These are phyloP conservation scores for Candida coleopterorum DNA, from an alignment of 805 yeast genomes.

Conservation along the genomic window DNA sequence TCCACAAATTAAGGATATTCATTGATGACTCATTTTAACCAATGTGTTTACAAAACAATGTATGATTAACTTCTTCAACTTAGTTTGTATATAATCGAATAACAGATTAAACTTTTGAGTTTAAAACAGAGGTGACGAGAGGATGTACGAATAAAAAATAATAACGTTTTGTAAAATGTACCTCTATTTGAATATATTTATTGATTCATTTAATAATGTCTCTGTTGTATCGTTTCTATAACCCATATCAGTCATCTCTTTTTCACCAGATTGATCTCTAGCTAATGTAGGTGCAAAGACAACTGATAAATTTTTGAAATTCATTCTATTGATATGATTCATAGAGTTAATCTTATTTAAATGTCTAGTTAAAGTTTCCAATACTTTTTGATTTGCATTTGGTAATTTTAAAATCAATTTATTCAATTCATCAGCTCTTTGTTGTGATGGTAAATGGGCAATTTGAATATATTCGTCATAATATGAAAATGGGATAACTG, in stretches of 20 bases:
- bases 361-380: slow-evolving; percentile 59
- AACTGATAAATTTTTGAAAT: slow-evolving; percentile 72
- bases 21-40: slow-evolving; percentile 7
- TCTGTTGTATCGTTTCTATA: slow-evolving; percentile 75
- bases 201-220: slow-evolving; percentile 52
- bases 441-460: slow-evolving; percentile 24
- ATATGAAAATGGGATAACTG: slow-evolving; percentile 65
- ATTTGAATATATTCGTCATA: slow-evolving; percentile 66
- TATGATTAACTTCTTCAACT: too few relatives aligned
- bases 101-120: too few relatives aligned
- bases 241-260: slow-evolving; percentile 82
- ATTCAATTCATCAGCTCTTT: slow-evolving; percentile 39
- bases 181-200: slow-evolving; percentile 28
- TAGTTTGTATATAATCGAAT: too few relatives aligned
- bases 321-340: slow-evolving; percentile 71
- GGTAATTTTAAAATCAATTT: slow-evolving; percentile 55
- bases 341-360: slow-evolving; percentile 53
- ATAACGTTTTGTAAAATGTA: too few relatives aligned
- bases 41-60: too few relatives aligned
- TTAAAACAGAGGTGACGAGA: too few relatives aligned
- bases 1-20: slow-evolving; percentile 67
- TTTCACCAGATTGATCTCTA: slow-evolving; percentile 70
- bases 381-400: slow-evolving; percentile 55
- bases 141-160: too few relatives aligned
- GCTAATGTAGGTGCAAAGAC: slow-evolving; percentile 94